Conservation (phyloP, 768 basidiomycete genomes). For the Paxillus ammoniavirescens region DNA sequence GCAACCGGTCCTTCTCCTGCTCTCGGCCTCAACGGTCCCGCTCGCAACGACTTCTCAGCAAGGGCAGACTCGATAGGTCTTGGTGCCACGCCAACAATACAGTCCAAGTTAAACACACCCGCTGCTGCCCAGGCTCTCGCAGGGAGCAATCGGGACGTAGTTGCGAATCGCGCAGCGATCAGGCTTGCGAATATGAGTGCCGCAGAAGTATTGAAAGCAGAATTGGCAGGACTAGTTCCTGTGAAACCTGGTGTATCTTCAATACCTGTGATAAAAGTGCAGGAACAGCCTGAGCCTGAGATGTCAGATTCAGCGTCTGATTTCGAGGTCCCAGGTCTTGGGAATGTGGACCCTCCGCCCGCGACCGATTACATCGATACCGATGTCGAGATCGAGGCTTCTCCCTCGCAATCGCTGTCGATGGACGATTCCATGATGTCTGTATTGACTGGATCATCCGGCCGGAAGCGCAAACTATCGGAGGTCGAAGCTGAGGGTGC, state of each 20-base stretch:
- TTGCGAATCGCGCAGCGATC: constrained; percentile 85
- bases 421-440: constrained; percentile 20
- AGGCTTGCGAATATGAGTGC: constrained; percentile 97
- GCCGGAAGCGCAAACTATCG: constrained; percentile 47
- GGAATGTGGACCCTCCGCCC: constrained; percentile 23
- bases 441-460: constrained; percentile 8
- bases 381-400: constrained; percentile 28
- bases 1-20: constrained; percentile 29
- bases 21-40: constrained; percentile 27
- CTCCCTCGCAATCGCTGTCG: constrained; percentile 8
- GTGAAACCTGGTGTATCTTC: constrained; percentile 36
- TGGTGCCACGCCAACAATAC: constrained; percentile 58
- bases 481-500: constrained; percentile 43
- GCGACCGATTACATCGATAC: constrained; percentile 19
- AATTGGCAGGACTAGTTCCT: constrained; percentile 60
- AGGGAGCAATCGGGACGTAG: constrained; percentile 87
- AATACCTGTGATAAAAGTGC: constrained; percentile 30
- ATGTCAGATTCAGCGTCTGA: constrained; percentile 30
- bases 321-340: constrained; percentile 34
- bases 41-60: constrained; percentile 65
- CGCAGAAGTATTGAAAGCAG: constrained; percentile 90
- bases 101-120: constrained; percentile 56
- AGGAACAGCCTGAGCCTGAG: constrained; percentile 24
- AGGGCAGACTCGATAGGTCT: constrained; percentile 78
- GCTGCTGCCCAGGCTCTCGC: constrained; percentile 71